These are phyloP conservation scores for Penicillium sp. DNA, from an alignment of 2,329 filamentous ascomycete species.

Conservation along the genomic window DNA sequence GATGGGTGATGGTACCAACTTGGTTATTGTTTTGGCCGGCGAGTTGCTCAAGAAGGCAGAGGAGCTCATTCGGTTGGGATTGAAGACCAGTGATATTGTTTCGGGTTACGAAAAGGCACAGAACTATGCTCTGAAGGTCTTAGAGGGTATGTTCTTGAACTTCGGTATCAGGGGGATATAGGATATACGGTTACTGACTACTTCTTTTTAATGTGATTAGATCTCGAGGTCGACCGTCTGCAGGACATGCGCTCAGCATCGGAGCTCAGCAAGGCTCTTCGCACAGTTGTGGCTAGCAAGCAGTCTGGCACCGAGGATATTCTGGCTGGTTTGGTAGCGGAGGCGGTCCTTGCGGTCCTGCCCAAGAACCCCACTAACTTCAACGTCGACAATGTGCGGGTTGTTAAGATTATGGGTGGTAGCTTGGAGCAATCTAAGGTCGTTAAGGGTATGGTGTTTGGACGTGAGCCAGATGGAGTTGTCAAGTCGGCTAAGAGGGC, in stretches of 20 bases:
- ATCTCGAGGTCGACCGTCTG: constrained; percentile 88
- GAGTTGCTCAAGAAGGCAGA: constrained; percentile 97
- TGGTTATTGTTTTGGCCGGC: constrained; percentile 93
- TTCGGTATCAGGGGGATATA: constrained; percentile 2
- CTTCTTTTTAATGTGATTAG: constrained; percentile 38
- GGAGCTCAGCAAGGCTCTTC: constrained; percentile 91
- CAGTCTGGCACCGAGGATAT: constrained; percentile 92
- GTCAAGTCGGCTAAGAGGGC: constrained; percentile 90
- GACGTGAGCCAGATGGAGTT: constrained; percentile 86
- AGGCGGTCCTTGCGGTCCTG: constrained; percentile 79
- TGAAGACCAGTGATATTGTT: constrained; percentile 98
- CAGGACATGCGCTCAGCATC: constrained; percentile 75
- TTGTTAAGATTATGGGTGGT: constrained; percentile 99
- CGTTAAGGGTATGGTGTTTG: constrained; percentile 97
- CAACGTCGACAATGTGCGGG: constrained; percentile 98
- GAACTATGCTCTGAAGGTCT: constrained; percentile 76
- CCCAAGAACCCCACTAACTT: constrained; percentile 96
- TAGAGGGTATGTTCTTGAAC: constrained; percentile 62
- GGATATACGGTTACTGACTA: constrained; percentile 8
- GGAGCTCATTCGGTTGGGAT: constrained; percentile 90
- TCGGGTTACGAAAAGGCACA: constrained; percentile 94
- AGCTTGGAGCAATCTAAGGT: constrained; percentile 91
- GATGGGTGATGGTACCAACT: constrained; percentile 97
- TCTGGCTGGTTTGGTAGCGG: constrained; percentile 81
- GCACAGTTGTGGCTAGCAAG: constrained; percentile 94